Conservation (phyloP, 2,329 filamentous ascomycete species). For the Zalaria sp. region DNA sequence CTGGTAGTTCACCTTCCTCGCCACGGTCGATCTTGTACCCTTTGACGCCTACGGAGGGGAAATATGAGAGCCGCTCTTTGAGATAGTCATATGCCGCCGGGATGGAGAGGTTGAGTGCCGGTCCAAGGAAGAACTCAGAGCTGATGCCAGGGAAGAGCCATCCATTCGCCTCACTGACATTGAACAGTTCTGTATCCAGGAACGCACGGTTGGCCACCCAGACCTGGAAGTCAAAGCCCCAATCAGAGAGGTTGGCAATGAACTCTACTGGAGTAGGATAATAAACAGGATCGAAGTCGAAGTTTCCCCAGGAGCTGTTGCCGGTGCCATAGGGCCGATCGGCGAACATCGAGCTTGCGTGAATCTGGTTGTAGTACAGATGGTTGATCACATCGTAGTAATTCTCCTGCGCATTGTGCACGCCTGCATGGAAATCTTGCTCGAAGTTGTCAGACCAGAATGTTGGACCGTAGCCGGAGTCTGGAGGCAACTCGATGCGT, state of each 20-base stretch:
- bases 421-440: conserved; percentile 18
- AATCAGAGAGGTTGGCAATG: conserved; percentile 17
- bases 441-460: conserved; percentile 23
- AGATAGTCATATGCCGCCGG: conserved; percentile 22
- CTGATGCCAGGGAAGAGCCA: conserved; percentile 20
- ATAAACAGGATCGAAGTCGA: conserved; percentile 21
- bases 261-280: conserved; percentile 18
- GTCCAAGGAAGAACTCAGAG: conserved; percentile 15
- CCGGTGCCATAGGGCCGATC: conserved; percentile 21
- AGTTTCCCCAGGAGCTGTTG: conserved; percentile 13
- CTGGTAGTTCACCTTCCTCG: conserved; percentile 25
- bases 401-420: conserved; percentile 20
- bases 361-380: conserved; percentile 17
- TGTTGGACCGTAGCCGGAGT: conserved; percentile 18
- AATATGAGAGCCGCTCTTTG: conserved; percentile 15
- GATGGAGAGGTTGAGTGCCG: conserved; percentile 23
- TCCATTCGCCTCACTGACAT: conserved; percentile 12
- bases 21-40: conserved; percentile 26
- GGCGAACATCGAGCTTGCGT: conserved; percentile 19
- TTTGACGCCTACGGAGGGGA: conserved; percentile 19
- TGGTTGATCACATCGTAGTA: conserved; percentile 21
- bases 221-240: conserved; percentile 22
- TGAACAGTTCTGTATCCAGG: conserved; percentile 18
- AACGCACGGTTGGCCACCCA: conserved; percentile 24
- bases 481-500: conserved; percentile 17